phyloP scores from a whole-genome alignment of 352 stramenopile genomes.

The Phytophthora capsici region DNA sequence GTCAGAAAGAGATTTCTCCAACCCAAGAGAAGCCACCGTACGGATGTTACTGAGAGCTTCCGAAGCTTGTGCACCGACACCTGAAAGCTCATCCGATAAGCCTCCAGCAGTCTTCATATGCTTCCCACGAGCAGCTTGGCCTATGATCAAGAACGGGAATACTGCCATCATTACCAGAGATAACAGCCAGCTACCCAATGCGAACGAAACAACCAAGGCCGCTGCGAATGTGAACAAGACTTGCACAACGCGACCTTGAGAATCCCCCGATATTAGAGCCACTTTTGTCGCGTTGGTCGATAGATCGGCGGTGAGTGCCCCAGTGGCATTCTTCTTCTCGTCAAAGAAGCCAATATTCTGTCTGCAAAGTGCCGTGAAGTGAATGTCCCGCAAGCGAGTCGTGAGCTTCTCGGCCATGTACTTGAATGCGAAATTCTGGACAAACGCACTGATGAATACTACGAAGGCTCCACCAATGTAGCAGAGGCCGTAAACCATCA shows the following conservation, averaged over 20 bases:
- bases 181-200: conserved; percentile 10
- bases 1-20: conserved; percentile 27
- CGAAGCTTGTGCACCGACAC: conserved; percentile 47
- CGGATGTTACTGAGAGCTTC: conserved; percentile 54
- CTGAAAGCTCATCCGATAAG: conserved; percentile 31
- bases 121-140: conserved; percentile 33
- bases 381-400: conserved; percentile 49
- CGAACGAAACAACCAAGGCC: conserved; percentile 64
- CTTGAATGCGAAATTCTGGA: conserved; percentile 54
- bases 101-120: conserved; percentile 39
- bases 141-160: conserved; percentile 63
- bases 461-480: background rate
- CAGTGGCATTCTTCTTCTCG: conserved; percentile 42
- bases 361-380: conserved; percentile 33
- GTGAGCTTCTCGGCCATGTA: conserved; percentile 60
- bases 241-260: conserved; percentile 51
- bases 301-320: conserved; percentile 55
- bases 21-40: conserved; percentile 47
- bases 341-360: background rate
- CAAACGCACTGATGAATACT: conserved; percentile 35
- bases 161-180: conserved; percentile 64
- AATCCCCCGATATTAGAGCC: conserved; percentile 54
- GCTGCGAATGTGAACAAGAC: conserved; percentile 52
- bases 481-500: background rate
- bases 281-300: conserved; percentile 59